Evolutionary conservation across 2,329 filamentous ascomycete species (phyloP).

Genomic region (Chaetomiaceae sp.): DNA sequence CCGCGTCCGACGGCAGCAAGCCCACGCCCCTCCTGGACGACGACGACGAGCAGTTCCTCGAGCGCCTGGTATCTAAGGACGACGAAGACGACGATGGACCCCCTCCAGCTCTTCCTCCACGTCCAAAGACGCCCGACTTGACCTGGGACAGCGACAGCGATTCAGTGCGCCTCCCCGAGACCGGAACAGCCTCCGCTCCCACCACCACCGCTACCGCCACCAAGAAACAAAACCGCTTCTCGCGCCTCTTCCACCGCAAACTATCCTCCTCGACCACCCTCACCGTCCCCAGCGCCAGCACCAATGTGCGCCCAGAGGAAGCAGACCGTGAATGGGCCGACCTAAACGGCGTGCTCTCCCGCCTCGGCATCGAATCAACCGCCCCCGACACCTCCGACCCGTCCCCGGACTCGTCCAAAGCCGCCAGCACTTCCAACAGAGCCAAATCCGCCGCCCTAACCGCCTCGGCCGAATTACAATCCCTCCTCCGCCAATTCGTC

Average conservation of each 20-base stretch:
- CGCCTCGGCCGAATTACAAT: conserved; percentile 59
- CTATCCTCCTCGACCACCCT: conserved; percentile 27
- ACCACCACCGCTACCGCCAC: conserved; percentile 25
- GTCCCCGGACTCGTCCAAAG: background rate
- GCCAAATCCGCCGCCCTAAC: conserved; percentile 37
- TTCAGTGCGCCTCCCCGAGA: conserved; percentile 29
- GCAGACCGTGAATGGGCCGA: conserved; percentile 60
- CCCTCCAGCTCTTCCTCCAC: conserved; percentile 53
- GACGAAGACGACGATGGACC: conserved; percentile 40
- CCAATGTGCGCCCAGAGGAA: conserved; percentile 20
- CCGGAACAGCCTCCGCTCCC: conserved; percentile 29
- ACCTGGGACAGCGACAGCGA: conserved; percentile 44
- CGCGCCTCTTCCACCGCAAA: conserved; percentile 34
- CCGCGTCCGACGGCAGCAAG: background rate
- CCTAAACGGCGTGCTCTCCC: conserved; percentile 72
- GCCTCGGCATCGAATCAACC: conserved; percentile 67
- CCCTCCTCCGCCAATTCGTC: conserved; percentile 75
- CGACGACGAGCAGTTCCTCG: conserved; percentile 57
- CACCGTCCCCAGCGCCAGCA: conserved; percentile 32
- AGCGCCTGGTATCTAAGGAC: conserved; percentile 44
- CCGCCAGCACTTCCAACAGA: background rate
- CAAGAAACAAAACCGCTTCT: conserved; percentile 38
- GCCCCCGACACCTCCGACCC: background rate
- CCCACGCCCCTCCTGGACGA: conserved; percentile 45
- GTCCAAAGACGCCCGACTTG: conserved; percentile 47